Evolutionary conservation across 345 rosid species (phyloP), one percentile per base, ranked within the genome.

Genomic region (Dovyalis caffra): DNA sequence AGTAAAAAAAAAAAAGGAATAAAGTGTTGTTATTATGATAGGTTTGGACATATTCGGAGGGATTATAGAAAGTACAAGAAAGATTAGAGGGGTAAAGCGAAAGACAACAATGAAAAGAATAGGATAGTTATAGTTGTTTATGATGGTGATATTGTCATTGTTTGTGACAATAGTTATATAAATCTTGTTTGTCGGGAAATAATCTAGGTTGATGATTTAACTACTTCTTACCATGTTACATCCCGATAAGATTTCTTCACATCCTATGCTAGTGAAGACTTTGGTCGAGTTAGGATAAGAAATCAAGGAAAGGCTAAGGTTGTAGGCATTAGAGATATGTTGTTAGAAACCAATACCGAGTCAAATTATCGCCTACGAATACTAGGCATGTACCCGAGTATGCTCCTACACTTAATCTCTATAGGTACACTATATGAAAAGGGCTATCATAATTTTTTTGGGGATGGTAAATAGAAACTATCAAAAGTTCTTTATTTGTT

Each of bases 321-420:
- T 32, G 43, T 45, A 0, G 60, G 74, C 7, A 43, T 69, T 37
- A 29, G 74, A 25, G 74, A 76, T 34, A 28, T 76, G 2, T 35
- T 23, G 26, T 32, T 68, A 8, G 5, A 67, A 29, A 68, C 57
- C 26, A 68, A 60, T 58, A 5, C 29, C 10, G 35, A 62, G 60
- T 3, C n/a, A n/a, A n/a, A n/a, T n/a, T n/a, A n/a, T n/a, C n/a
- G n/a, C n/a, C n/a, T n/a, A n/a, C n/a, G n/a, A n/a, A n/a, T n/a
- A n/a, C n/a, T n/a, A n/a, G n/a, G n/a, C n/a, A n/a, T n/a, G n/a
- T n/a, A n/a, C n/a, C n/a, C n/a, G n/a, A n/a, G n/a, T n/a, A n/a
- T n/a, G n/a, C n/a, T n/a, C n/a, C n/a, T n/a, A n/a, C n/a, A n/a
- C n/a, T n/a, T n/a, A n/a, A n/a, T n/a, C n/a, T n/a, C n/a, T n/a